phyloP scores from a whole-genome alignment of 371 early-diverging fungal species.

The Capillidium heterosporum region DNA sequence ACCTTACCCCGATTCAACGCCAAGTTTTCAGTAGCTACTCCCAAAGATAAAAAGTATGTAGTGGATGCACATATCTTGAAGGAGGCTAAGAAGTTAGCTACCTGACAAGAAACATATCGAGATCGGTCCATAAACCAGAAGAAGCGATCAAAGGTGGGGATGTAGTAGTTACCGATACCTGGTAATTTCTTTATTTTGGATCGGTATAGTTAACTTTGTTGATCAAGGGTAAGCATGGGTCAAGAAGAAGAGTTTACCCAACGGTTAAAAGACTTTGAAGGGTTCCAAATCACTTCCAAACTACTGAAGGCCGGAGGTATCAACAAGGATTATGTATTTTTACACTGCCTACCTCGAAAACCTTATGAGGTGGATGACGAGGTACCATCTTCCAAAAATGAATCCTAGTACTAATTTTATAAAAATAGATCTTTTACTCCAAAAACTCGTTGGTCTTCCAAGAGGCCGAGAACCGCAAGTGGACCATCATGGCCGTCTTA shows the following conservation, averaged over 20 bases:
- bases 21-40: conserved; percentile 65
- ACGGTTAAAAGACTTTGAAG: conserved; percentile 59
- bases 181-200: conserved; percentile 24
- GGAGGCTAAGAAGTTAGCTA: conserved; percentile 29
- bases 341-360: conserved; percentile 95
- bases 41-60: conserved; percentile 54
- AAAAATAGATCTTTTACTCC: conserved; percentile 61
- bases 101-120: conserved; percentile 24
- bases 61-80: conserved; percentile 46
- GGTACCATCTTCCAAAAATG: conserved; percentile 13
- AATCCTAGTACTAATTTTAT: background rate
- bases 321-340: conserved; percentile 73
- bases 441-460: conserved; percentile 82
- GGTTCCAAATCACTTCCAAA: conserved; percentile 72
- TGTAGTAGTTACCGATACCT: conserved; percentile 89
- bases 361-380: conserved; percentile 90
- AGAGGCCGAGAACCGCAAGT: conserved; percentile 94
- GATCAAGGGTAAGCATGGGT: conserved; percentile 76
- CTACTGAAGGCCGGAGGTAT: conserved; percentile 58
- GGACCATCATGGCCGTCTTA: conserved; percentile 82
- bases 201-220: background rate
- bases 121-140: conserved; percentile 44
- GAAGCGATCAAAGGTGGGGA: conserved; percentile 67
- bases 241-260: conserved; percentile 79
- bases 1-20: conserved; percentile 79